Percentiles rank a stretch among this genome's conserved stretches.
These are phyloP conservation scores for Streptanthus diversifolius DNA, from an alignment of 345 rosid species.

Conservation along the genomic window DNA sequence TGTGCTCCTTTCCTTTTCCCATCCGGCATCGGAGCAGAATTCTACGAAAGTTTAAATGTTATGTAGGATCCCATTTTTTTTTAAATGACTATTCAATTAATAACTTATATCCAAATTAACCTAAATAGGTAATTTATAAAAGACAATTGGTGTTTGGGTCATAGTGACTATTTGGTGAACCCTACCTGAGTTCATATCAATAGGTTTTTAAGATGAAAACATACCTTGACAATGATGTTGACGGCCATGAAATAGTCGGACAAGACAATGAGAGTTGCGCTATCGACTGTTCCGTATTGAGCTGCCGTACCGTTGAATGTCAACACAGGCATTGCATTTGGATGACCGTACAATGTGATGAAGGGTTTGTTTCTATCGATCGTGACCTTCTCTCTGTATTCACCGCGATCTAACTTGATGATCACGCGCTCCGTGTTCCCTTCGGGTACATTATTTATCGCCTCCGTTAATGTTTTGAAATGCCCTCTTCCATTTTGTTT, in stretches of 20 bases:
- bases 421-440: conserved; percentile 54
- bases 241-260: conserved; percentile 60
- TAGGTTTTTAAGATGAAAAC: background rate
- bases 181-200: background rate
- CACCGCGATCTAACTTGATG: conserved; percentile 46
- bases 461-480: conserved; percentile 47
- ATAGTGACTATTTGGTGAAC: no score
- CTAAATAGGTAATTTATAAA: no score
- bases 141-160: no score
- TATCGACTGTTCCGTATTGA: conserved; percentile 55
- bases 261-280: conserved; percentile 54
- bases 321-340: conserved; percentile 39
- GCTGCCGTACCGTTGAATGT: conserved; percentile 44
- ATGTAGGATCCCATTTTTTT: background rate
- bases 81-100: no score
- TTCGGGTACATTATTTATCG: conserved; percentile 42
- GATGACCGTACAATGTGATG: conserved; percentile 49
- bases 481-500: conserved; percentile 44
- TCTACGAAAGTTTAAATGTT: conserved; percentile 29
- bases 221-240: conserved; percentile 49
- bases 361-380: conserved; percentile 47
- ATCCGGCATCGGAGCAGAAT: conserved; percentile 55
- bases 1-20: conserved; percentile 42
- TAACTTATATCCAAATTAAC: no score
- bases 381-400: conserved; percentile 53